Conservation (phyloP, 2,329 filamentous ascomycete genomes). For the Coniochaeta prunicola region DNA sequence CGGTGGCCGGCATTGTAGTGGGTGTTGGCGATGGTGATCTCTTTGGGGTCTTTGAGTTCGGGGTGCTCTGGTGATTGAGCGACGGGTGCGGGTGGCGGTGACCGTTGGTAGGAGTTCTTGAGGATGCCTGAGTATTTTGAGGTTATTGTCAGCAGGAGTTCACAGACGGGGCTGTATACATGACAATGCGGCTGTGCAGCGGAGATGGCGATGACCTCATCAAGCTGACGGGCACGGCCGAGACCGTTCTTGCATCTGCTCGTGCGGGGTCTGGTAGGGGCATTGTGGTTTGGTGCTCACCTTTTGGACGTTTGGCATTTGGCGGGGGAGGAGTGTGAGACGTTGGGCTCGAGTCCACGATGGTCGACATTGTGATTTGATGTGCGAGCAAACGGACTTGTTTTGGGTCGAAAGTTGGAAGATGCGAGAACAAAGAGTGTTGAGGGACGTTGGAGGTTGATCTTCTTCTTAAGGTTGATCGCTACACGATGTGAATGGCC, state of each 20-base stretch:
- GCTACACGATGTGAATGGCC: neutral
- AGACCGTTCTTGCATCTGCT: neutral
- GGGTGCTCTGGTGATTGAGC: conserved; percentile 13
- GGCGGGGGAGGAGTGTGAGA: conserved; percentile 34
- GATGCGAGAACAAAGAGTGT: neutral
- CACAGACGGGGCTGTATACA: neutral
- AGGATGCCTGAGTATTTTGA: conserved; percentile 66
- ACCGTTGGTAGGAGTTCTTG: conserved; percentile 74
- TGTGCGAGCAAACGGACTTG: neutral
- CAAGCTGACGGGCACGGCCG: neutral
- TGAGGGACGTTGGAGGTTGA: neutral
- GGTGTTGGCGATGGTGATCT: conserved; percentile 89
- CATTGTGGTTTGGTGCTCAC: conserved; percentile 21
- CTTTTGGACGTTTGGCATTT: conserved; percentile 36
- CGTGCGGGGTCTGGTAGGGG: neutral
- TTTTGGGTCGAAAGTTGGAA: neutral
- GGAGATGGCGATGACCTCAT: neutral
- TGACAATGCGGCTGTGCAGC: neutral
- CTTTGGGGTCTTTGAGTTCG: conserved; percentile 53
- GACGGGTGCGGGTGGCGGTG: conserved; percentile 44
- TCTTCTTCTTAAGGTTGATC: neutral
- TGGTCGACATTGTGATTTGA: conserved; percentile 30
- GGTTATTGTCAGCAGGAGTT: neutral
- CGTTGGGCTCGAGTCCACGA: conserved; percentile 27
- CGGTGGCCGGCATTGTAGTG: conserved; percentile 87